These are phyloP conservation scores for Lepraria neglecta DNA, from an alignment of 495 filamentous ascomycete genomes.

Conservation along the genomic window DNA sequence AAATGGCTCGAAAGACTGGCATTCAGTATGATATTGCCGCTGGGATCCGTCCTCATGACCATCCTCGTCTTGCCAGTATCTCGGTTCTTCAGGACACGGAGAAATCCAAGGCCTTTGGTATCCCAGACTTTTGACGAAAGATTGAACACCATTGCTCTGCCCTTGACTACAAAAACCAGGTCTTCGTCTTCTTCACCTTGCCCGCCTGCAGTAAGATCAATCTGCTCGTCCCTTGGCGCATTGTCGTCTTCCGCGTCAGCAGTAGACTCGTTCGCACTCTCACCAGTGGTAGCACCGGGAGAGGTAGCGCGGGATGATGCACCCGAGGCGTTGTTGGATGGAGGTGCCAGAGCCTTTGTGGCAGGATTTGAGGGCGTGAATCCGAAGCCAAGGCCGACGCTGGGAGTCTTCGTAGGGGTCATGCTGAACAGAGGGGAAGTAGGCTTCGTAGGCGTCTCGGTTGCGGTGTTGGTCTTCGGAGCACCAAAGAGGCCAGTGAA, in stretches of 20 bases:
- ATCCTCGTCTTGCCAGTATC: conserved; percentile 55
- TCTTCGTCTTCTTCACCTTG: conserved; percentile 68
- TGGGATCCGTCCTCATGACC: conserved; percentile 61
- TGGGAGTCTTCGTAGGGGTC: conserved; percentile 25
- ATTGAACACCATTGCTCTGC: conserved; percentile 54
- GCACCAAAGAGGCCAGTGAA: conserved; percentile 43
- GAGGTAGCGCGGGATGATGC: conserved; percentile 55
- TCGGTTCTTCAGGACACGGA: conserved; percentile 63
- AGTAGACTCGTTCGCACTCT: conserved; percentile 38
- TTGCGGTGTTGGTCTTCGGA: conserved; percentile 31
- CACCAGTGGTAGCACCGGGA: conserved; percentile 52
- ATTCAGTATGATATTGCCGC: conserved; percentile 64
- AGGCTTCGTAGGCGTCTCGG: conserved; percentile 25
- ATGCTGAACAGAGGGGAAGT: conserved; percentile 31
- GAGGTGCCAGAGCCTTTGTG: conserved; percentile 34
- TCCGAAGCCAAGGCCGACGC: conserved; percentile 27
- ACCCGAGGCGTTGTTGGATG: conserved; percentile 33
- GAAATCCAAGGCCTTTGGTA: conserved; percentile 55
- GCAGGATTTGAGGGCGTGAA: conserved; percentile 37
- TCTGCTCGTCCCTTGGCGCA: conserved; percentile 47
- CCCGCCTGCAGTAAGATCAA: conserved; percentile 55
- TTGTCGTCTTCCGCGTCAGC: conserved; percentile 43
- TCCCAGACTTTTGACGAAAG: conserved; percentile 47
- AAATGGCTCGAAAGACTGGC: conserved; percentile 51
- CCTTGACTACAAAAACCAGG: conserved; percentile 54